Evolutionary conservation across 1,284 basidiomycete species (phyloP).

Genomic region (Tremellales sp.): DNA sequence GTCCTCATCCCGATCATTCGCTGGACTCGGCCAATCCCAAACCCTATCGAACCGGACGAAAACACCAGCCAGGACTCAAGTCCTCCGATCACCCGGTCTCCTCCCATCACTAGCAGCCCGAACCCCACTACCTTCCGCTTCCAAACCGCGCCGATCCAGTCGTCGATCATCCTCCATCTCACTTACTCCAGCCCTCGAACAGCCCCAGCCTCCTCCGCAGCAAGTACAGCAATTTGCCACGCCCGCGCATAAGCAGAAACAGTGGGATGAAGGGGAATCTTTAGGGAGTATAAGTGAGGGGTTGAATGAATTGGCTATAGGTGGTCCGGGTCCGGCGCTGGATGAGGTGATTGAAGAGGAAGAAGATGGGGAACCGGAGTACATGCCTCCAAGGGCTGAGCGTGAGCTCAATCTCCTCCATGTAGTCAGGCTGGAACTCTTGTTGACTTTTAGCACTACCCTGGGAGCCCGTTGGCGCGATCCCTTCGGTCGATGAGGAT

Average conservation of each 20-base stretch:
- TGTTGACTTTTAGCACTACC: no score
- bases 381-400: slow-evolving; percentile 33
- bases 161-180: slow-evolving; percentile 11
- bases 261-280: slow-evolving; percentile 39
- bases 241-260: slow-evolving; percentile 19
- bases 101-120: slow-evolving; percentile 15
- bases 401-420: slow-evolving; percentile 18
- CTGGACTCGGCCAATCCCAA: not conserved
- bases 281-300: slow-evolving; percentile 33
- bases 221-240: slow-evolving; percentile 16
- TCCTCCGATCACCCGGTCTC: slow-evolving; percentile 22
- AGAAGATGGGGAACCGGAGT: slow-evolving; percentile 29
- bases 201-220: no score
- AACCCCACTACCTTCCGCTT: slow-evolving; percentile 37
- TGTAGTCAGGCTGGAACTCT: no score
- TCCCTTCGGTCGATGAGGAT: no score
- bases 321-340: slow-evolving; percentile 18
- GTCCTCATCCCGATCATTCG: not conserved
- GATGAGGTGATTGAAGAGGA: slow-evolving; percentile 16
- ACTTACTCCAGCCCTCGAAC: slow-evolving; percentile 13
- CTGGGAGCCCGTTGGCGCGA: slow-evolving; percentile 9
- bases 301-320: slow-evolving; percentile 8
- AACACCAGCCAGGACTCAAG: slow-evolving; percentile 4
- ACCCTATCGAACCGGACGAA: not conserved
- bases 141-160: slow-evolving; percentile 26